Conservation (phyloP, 257 asterid genomes). For the Scutellaria minor region DNA sequence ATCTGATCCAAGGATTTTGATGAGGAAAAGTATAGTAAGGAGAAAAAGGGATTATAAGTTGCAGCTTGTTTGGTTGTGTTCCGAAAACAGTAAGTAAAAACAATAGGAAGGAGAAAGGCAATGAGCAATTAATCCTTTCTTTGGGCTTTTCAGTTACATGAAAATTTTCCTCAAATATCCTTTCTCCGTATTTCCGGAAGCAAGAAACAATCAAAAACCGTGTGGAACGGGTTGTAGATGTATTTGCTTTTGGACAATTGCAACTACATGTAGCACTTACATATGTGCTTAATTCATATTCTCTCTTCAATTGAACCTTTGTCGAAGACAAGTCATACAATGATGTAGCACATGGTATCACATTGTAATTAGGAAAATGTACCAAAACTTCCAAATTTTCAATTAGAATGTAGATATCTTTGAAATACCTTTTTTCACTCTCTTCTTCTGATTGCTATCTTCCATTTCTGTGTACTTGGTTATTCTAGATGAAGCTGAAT, state of each 20-base stretch:
- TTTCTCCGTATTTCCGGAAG: neutral
- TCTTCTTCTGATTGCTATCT: neutral
- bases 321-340: neutral
- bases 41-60: neutral
- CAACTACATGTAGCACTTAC: neutral
- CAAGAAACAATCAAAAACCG: neutral
- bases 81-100: neutral
- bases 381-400: slow-evolving; percentile 2
- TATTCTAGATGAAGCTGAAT: neutral
- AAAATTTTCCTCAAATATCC: neutral
- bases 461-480: neutral
- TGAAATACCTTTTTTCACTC: neutral
- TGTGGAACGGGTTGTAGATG: neutral
- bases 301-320: neutral
- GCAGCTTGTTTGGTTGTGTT: slow-evolving; percentile 4
- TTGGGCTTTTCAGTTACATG: slow-evolving; percentile 4
- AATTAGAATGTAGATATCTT: neutral
- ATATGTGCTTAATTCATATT: neutral
- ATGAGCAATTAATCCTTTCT: neutral
- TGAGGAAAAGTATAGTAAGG: neutral
- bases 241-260: neutral
- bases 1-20: neutral
- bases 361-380: neutral
- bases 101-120: neutral
- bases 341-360: neutral